Base-by-base conservation (phyloP, 2,329 filamentous ascomycete genomes). In the Myriosclerotinia scirpicola region DNA sequence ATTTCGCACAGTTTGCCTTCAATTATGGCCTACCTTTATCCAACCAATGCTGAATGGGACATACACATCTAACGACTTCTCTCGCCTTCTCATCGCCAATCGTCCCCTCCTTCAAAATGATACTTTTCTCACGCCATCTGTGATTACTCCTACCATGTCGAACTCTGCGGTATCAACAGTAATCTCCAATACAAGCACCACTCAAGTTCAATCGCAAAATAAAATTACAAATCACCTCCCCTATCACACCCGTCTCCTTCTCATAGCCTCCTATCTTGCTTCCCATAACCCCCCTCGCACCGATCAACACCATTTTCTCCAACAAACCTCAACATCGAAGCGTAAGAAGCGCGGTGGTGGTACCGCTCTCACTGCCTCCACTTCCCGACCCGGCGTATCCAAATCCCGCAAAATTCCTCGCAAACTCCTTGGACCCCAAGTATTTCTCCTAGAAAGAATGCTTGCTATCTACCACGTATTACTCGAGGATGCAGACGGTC, bases 11-110 rank as follows among this genome's bases (percentile, higher is more conserved):
- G 86, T 90, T 60, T 93, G 90, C 74, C 78, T 85, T 59, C 85
- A 88, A 54, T 84, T 98, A 26, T 99, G 95, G 95, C 88, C 89
- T 14, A 85, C 88, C 5, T 98, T 99, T 77, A 88, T 91, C 0
- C 84, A 86, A 8, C 94, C 94, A 0, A 85, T 98, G 34, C 78
- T 88, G 1, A 85, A 87, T 1, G 90, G 90, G n/a, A 64, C 67
- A 26, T 87, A 90, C 73, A 84, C 85, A 1, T 87, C 90, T 12
- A 88, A 90, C 72, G 92, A 97, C 74, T 97, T 97, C 78, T 89
- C 91, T 17, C 89, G 91, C 69, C 81, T 99, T 9, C 84, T 98
- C 66, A 88, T 94, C 59, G 85, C 87, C 1, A 85, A 88, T 36
- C 82, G 90, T 20, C 80, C 83, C 0, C 82, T 91, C 44, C 91